Evolutionary conservation across 176 grass and related monocot genomes (phyloP).

Genomic region (Ananas comosus): DNA sequence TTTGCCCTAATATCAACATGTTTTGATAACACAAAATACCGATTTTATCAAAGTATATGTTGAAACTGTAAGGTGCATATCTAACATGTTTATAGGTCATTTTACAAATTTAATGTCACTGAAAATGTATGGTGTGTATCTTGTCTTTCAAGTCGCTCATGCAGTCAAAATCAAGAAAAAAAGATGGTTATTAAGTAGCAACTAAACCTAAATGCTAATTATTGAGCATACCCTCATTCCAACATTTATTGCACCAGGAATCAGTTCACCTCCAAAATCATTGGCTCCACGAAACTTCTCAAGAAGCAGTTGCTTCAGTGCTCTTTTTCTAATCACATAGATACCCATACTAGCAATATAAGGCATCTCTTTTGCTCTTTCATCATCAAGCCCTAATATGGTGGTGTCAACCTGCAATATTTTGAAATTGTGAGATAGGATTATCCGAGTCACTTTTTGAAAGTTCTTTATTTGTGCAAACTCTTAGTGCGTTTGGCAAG

Average conservation of each 20-base stretch:
- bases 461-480: too few species aligned
- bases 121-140: too few species aligned
- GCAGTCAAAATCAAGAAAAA: background rate
- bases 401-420: constrained; percentile 19
- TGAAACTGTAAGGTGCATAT: too few species aligned
- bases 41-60: too few species aligned
- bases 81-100: too few species aligned
- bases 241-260: constrained; percentile 16
- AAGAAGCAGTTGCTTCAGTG: constrained; percentile 5
- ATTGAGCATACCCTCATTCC: constrained; percentile 15
- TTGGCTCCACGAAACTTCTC: constrained; percentile 4
- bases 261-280: constrained; percentile 18
- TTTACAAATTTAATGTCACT: too few species aligned
- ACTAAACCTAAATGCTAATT: background rate
- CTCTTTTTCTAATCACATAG: constrained; percentile 15
- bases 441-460: too few species aligned
- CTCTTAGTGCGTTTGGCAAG: too few species aligned
- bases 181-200: background rate
- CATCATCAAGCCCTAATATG: constrained; percentile 17
- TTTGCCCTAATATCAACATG: too few species aligned
- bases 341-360: constrained; percentile 12
- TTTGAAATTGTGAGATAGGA: too few species aligned
- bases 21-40: too few species aligned
- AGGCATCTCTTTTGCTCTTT: constrained; percentile 17
- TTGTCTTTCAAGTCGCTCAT: too few species aligned